Evolutionary conservation across 805 yeast genomes (phyloP).

Genomic region (Huiozyma naganishii): DNA sequence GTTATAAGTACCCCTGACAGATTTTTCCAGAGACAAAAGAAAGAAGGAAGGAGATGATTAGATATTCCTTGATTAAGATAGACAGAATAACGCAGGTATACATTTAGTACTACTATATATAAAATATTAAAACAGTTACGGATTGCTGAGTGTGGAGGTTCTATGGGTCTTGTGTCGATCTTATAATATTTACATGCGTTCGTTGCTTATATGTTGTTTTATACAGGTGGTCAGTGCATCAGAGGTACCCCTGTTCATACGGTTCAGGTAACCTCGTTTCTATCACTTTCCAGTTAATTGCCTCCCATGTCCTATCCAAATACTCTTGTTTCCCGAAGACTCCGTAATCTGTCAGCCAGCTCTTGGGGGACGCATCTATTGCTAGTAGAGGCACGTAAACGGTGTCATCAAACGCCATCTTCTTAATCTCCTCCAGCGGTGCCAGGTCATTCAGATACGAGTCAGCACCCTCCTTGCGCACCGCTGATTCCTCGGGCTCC

Average conservation of each 20-base stretch:
- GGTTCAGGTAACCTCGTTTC: slow-evolving; percentile 33
- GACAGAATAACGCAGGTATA: no score
- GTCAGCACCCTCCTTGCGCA: not conserved
- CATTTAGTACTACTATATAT: no score
- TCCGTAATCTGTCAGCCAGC: slow-evolving; percentile 65
- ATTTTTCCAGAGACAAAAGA: no score
- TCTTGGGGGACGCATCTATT: slow-evolving; percentile 61
- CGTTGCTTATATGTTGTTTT: no score
- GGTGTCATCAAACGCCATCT: slow-evolving; percentile 17
- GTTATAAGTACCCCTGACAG: no score
- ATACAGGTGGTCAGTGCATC: not conserved
- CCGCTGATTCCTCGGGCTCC: not conserved
- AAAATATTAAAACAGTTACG: no score
- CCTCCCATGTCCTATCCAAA: slow-evolving; percentile 55
- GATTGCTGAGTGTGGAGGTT: no score
- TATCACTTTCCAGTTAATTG: slow-evolving; percentile 62
- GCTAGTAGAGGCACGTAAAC: slow-evolving; percentile 51
- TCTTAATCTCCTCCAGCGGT: slow-evolving; percentile 32
- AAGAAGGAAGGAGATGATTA: no score
- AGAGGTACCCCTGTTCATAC: not conserved
- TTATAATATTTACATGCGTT: no score
- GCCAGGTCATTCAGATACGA: slow-evolving; percentile 7
- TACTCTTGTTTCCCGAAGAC: slow-evolving; percentile 60
- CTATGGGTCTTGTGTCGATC: no score
- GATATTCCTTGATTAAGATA: no score